These are phyloP conservation scores for Leccinum holopus DNA, from an alignment of 1,284 basidiomycete species.

Conservation along the genomic window DNA sequence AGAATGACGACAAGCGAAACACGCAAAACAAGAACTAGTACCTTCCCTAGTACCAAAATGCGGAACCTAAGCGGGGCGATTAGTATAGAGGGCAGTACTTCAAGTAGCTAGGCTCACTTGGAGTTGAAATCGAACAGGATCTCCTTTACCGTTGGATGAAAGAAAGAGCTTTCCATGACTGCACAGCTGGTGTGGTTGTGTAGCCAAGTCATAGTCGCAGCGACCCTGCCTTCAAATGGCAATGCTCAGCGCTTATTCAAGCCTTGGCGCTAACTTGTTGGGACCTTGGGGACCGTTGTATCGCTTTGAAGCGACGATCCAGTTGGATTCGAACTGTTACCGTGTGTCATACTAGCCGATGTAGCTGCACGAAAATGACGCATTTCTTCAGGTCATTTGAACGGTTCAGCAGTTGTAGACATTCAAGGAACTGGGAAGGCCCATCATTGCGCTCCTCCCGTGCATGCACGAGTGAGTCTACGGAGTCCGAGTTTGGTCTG, in stretches of 20 bases:
- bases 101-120: not conserved
- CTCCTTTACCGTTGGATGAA: slow-evolving; percentile 1
- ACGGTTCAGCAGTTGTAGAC: not conserved
- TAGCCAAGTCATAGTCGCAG: not conserved
- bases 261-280: not conserved
- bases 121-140: not conserved
- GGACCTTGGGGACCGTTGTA: not conserved
- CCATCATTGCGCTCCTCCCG: not conserved
- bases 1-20: not conserved
- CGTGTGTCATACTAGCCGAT: not conserved
- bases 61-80: slow-evolving; percentile 1
- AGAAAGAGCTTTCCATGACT: slow-evolving; percentile 1
- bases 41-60: slow-evolving; percentile 7
- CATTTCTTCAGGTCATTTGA: not conserved
- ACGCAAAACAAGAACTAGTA: not conserved
- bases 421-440: not conserved
- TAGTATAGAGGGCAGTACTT: not conserved
- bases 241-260: not conserved
- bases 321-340: not conserved
- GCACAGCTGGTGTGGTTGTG: not conserved
- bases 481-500: too few relatives aligned
- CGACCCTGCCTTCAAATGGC: slow-evolving; percentile 1
- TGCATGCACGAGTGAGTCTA: too few relatives aligned
- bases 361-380: not conserved
- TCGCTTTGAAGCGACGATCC: not conserved